Evolutionary conservation across 2,329 filamentous ascomycete genomes (phyloP).

Genomic region (Arthrinium puccinioides): DNA sequence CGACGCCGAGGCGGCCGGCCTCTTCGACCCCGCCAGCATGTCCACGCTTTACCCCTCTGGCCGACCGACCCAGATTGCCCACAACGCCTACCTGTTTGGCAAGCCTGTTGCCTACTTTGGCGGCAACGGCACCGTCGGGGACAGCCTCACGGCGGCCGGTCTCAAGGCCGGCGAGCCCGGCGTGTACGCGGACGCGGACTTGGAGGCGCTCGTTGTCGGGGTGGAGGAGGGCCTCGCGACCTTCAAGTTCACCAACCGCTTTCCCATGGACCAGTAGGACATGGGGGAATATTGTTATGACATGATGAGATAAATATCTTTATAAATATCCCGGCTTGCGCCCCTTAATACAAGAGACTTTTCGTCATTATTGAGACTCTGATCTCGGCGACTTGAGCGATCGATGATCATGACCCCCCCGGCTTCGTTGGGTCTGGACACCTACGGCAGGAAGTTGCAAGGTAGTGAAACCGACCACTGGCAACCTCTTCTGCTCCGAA

Average conservation of each 20-base stretch:
- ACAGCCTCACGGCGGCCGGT: slow-evolving; percentile 39
- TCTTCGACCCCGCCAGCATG: slow-evolving; percentile 35
- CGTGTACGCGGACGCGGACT: slow-evolving; percentile 28
- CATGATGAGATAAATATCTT: too few relatives aligned
- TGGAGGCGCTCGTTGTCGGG: slow-evolving; percentile 30
- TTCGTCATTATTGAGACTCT: too few relatives aligned
- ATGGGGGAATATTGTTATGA: too few relatives aligned
- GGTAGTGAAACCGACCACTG: too few relatives aligned
- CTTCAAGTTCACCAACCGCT: slow-evolving; percentile 61
- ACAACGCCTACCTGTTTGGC: slow-evolving; percentile 58
- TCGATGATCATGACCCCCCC: too few relatives aligned
- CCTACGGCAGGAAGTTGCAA: too few relatives aligned
- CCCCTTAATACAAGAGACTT: too few relatives aligned
- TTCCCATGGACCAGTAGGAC: slow-evolving; percentile 44
- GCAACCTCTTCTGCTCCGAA: too few relatives aligned
- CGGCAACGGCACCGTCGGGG: background rate
- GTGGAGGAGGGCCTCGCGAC: slow-evolving; percentile 53
- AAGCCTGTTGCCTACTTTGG: slow-evolving; percentile 58
- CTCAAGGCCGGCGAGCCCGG: slow-evolving; percentile 33
- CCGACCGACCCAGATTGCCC: slow-evolving; percentile 55
- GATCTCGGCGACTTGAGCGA: too few relatives aligned
- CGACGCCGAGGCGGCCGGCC: slow-evolving; percentile 35
- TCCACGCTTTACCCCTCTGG: slow-evolving; percentile 56
- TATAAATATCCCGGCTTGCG: too few relatives aligned
- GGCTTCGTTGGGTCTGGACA: too few relatives aligned